Evolutionary conservation across 1,284 basidiomycete genomes (phyloP), one percentile per base, ranked within the genome.

Genomic region (Boletus austroedulis): DNA sequence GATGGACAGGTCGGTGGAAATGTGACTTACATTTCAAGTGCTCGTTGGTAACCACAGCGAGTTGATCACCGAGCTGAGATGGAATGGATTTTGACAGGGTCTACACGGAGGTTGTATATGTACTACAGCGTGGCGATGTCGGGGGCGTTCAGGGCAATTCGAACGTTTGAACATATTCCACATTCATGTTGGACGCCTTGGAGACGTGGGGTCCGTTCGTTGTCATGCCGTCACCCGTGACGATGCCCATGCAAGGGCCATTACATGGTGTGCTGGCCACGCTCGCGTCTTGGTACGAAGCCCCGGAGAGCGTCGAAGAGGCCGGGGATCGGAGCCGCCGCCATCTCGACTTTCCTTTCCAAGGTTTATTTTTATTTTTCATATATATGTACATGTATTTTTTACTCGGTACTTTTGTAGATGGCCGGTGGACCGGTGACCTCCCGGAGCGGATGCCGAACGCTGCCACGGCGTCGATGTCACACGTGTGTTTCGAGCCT

Each of bases 1-100:
- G 49, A 34, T 19, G 53, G 54, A 63, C 59, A 56, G 55, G 53
- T 64, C 43, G 53, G 41, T 61, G 40, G 64, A 41, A 52, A 56
- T 53, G 50, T 36, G 36, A 31, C 12, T 31, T 31, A 12, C 10
- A 12, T 31, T 32, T 11, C 31, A 32, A n/a, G n/a, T 32, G 31
- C 10, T 31, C 12, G 24, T 31, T 47, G 53, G 34, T 24, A 40
- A 23, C 38, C 19, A 40, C 8, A 40, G n/a, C 8, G 15, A n/a
- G n/a, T n/a, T 40, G 19, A 10, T 40, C 38, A 10, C 46, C 45
- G 46, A 55, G 38, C 46, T 47, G 53, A 47, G 44, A 40, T 44
- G 40, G 26, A 40, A 10, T 40, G 19, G 38, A 21, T 40, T 40
- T 40, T 21, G 49, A 38, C 48, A 49, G 23, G 47, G 47, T n/a